phyloP scores from a whole-genome alignment of 2,329 filamentous ascomycete species.

The Pezicula rhizophila region DNA sequence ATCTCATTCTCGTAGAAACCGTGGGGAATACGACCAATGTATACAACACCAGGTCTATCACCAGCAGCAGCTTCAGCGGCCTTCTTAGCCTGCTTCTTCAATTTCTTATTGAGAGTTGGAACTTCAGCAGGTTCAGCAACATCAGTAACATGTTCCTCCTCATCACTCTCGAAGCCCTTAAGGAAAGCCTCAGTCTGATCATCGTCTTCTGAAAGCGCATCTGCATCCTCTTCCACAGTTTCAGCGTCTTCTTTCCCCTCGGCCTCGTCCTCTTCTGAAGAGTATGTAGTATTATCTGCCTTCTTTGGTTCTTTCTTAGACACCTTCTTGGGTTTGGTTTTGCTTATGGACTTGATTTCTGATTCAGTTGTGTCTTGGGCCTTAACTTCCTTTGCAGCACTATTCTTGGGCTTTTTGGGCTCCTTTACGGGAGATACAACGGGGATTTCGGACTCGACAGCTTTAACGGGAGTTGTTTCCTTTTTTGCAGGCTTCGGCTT shows the following conservation, averaged over 20 bases:
- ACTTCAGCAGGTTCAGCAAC: slow-evolving; percentile 35
- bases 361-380: slow-evolving; percentile 12
- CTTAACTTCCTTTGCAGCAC: slow-evolving; percentile 16
- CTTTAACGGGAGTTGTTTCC: slow-evolving; percentile 2
- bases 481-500: slow-evolving; percentile 8
- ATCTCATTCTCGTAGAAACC: slow-evolving; percentile 98
- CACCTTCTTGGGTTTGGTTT: slow-evolving; percentile 2
- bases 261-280: slow-evolving; percentile 5
- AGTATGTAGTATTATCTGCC: slow-evolving; percentile 1
- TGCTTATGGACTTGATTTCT: slow-evolving; percentile 10
- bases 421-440: slow-evolving; percentile 30
- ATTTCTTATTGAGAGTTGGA: slow-evolving; percentile 34
- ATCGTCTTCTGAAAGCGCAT: slow-evolving; percentile 33
- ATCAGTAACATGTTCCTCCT: slow-evolving; percentile 34
- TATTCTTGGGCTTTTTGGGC: slow-evolving; percentile 28
- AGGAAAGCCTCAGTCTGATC: slow-evolving; percentile 49
- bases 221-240: slow-evolving; percentile 21
- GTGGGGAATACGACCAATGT: slow-evolving; percentile 85
- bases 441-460: slow-evolving; percentile 2
- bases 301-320: not conserved
- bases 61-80: slow-evolving; percentile 33
- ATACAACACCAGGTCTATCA: slow-evolving; percentile 70
- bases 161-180: slow-evolving; percentile 48
- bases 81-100: slow-evolving; percentile 44
- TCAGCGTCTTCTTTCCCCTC: slow-evolving; percentile 13